Conservation (phyloP, 1,139 yeast genomes). For the Petasospora rhodanensis region DNA sequence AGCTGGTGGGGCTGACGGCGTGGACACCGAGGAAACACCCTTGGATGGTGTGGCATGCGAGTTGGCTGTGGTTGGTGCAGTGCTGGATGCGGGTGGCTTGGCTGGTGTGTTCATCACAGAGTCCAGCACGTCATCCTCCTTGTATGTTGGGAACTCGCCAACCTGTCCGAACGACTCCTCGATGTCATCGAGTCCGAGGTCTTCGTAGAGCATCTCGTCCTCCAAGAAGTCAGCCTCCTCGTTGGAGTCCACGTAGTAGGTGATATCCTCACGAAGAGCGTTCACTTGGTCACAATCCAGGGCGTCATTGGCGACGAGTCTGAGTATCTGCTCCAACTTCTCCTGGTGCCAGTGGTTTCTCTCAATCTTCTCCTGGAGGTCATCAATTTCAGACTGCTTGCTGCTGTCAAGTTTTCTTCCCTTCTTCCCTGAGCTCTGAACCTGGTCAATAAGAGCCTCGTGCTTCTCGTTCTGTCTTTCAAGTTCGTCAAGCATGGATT, state of each 20-base stretch:
- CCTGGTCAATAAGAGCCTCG: constrained; percentile 71
- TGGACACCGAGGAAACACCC: not conserved
- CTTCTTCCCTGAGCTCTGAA: constrained; percentile 48
- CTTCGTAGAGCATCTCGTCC: constrained; percentile 91
- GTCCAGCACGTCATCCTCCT: constrained; percentile 22
- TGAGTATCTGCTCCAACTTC: constrained; percentile 71
- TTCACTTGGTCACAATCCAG: constrained; percentile 79
- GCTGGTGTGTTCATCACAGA: no score
- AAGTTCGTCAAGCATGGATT: constrained; percentile 74
- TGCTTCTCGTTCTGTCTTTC: constrained; percentile 75
- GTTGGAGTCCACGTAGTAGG: constrained; percentile 89
- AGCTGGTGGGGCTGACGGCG: constrained; percentile 8
- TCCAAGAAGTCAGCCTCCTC: constrained; percentile 96
- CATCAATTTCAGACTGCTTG: constrained; percentile 55
- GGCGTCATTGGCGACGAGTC: constrained; percentile 77
- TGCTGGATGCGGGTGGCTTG: no score
- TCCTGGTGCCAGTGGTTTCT: constrained; percentile 78
- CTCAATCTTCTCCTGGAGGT: constrained; percentile 59
- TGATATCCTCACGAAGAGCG: constrained; percentile 83
- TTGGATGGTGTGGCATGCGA: no score
- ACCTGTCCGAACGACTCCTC: constrained; percentile 50
- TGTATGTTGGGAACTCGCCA: constrained; percentile 42
- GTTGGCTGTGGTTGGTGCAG: constrained; percentile 8
- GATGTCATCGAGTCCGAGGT: constrained; percentile 69
- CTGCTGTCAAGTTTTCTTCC: constrained; percentile 50